Conservation (phyloP, 108 stramenopile genomes). For the Parietichytrium sp. region DNA sequence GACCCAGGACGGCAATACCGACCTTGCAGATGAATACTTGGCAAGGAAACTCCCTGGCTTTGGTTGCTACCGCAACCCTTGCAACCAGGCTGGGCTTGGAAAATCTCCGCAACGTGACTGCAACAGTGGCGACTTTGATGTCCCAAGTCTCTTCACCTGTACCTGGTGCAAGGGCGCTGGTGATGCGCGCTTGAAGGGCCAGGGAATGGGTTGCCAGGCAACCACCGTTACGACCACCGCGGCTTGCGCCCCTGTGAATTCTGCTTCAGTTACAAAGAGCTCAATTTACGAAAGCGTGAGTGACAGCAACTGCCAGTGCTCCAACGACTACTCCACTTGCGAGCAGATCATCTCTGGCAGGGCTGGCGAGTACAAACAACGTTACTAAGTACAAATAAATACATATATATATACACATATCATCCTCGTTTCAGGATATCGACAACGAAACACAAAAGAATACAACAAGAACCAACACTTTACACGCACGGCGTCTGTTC, state of each 20-base stretch:
- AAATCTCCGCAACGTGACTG: background rate
- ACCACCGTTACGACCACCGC: background rate
- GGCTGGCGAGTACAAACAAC: too few relatives aligned
- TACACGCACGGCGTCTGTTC: too few relatives aligned
- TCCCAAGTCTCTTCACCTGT: background rate
- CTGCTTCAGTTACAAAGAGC: background rate
- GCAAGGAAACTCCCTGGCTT: background rate
- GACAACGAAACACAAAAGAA: too few relatives aligned
- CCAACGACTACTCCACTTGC: background rate
- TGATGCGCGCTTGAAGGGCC: background rate
- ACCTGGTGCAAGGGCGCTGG: background rate
- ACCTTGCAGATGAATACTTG: background rate
- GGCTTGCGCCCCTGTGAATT: background rate
- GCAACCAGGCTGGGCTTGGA: background rate
- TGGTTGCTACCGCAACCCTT: slow-evolving; percentile 11
- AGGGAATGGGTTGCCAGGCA: background rate
- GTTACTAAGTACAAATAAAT: too few relatives aligned
- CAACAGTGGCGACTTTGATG: background rate
- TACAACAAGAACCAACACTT: too few relatives aligned
- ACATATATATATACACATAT: too few relatives aligned
- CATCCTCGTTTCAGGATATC: too few relatives aligned
- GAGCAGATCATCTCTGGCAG: background rate
- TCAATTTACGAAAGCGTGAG: background rate
- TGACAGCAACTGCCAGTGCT: background rate
- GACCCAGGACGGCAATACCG: background rate